These are phyloP conservation scores for Rhodamnia rubescens DNA, from an alignment of 345 rosid genomes.

Conservation along the genomic window DNA sequence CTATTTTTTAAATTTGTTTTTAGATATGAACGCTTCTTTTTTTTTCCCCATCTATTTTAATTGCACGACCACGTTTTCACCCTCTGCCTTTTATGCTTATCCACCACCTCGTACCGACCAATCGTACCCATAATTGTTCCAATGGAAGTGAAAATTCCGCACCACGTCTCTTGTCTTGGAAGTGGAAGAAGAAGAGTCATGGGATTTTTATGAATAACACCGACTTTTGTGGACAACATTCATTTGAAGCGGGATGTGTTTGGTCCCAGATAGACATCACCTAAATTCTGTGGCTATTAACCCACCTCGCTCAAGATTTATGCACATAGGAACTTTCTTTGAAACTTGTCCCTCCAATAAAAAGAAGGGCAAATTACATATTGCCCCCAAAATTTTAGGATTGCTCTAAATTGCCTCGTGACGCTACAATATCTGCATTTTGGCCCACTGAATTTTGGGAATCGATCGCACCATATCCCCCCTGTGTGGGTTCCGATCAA, in stretches of 20 bases:
- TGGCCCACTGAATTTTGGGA: background rate
- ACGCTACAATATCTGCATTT: background rate
- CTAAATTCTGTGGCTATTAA: background rate
- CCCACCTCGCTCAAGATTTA: background rate
- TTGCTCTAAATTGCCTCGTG: background rate
- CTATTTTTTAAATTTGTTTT: background rate
- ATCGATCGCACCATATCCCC: background rate
- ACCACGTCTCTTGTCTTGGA: background rate
- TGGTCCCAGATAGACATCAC: background rate
- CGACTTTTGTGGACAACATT: background rate
- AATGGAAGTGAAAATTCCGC: background rate
- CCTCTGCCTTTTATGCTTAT: background rate
- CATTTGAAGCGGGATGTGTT: background rate
- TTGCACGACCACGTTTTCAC: background rate
- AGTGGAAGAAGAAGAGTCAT: background rate
- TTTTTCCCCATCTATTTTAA: background rate
- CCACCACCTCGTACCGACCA: background rate
- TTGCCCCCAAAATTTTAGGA: background rate
- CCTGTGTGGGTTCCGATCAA: background rate
- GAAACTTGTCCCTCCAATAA: background rate
- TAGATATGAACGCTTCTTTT: background rate
- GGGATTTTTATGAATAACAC: background rate
- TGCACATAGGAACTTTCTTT: background rate
- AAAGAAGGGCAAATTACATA: background rate
- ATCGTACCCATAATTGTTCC: background rate